Evolutionary conservation across 2,329 filamentous ascomycete genomes (phyloP).

Genomic region (Cyclaneusma minus): DNA sequence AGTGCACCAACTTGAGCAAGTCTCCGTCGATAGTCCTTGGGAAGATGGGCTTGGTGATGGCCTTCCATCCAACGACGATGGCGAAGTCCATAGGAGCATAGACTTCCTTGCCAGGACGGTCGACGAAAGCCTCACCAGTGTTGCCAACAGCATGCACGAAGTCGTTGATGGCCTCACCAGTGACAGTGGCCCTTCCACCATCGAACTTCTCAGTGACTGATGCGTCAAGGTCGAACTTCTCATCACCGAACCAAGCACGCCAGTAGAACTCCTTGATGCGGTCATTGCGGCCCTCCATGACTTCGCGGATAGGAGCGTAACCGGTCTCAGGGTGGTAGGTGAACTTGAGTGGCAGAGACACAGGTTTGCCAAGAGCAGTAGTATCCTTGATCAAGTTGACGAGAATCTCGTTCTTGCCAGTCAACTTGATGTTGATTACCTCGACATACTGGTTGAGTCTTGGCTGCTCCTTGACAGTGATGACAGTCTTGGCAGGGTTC

Average conservation of each 20-base stretch:
- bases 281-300: conserved; percentile 93
- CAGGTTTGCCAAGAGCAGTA: conserved; percentile 67
- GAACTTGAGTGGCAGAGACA: conserved; percentile 76
- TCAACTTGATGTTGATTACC: conserved; percentile 72
- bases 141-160: conserved; percentile 99
- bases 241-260: conserved; percentile 89
- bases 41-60: conserved; percentile 98
- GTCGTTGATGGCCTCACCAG: conserved; percentile 86
- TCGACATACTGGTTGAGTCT: conserved; percentile 75
- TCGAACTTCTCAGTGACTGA: conserved; percentile 79
- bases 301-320: conserved; percentile 92
- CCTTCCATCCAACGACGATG: conserved; percentile 97
- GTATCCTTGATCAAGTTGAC: conserved; percentile 89
- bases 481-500: conserved; percentile 67
- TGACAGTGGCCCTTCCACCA: conserved; percentile 76
- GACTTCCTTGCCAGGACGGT: conserved; percentile 84
- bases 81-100: conserved; percentile 98
- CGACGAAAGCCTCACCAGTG: conserved; percentile 92
- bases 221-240: conserved; percentile 68
- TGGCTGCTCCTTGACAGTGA: conserved; percentile 76
- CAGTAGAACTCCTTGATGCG: conserved; percentile 99
- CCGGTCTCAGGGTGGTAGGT: conserved; percentile 89
- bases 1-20: conserved; percentile 84
- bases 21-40: conserved; percentile 92
- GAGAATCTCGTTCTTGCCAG: conserved; percentile 61